These are phyloP conservation scores for Debaryomyces sp. DNA, from an alignment of 1,139 yeast genomes.

Conservation along the genomic window DNA sequence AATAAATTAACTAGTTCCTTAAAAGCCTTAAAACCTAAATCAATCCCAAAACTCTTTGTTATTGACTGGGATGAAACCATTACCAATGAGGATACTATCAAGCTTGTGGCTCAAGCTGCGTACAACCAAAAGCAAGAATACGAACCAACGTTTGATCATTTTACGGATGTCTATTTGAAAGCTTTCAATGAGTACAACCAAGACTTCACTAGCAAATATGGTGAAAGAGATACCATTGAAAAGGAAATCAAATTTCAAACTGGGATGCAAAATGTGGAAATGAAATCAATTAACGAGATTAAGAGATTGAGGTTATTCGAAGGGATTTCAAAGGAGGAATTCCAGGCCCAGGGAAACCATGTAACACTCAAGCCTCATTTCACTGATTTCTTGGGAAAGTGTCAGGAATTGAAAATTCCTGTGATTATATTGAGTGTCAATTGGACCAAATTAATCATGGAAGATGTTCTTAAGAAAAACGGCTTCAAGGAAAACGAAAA, in stretches of 20 bases:
- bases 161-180: conserved; percentile 45
- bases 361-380: conserved; percentile 50
- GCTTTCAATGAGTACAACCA: conserved; percentile 31
- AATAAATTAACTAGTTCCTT: neutral
- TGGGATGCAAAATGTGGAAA: conserved; percentile 50
- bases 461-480: conserved; percentile 33
- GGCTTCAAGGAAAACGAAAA: conserved; percentile 29
- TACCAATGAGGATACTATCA: conserved; percentile 59
- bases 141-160: conserved; percentile 46
- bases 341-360: conserved; percentile 35
- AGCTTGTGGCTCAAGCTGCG: conserved; percentile 53
- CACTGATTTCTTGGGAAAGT: conserved; percentile 32
- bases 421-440: conserved; percentile 61
- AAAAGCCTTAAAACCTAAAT: neutral
- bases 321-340: conserved; percentile 37
- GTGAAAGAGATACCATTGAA: conserved; percentile 19
- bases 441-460: conserved; percentile 61
- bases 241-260: conserved; percentile 49
- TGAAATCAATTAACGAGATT: conserved; percentile 51
- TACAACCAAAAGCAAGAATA: conserved; percentile 39
- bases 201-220: conserved; percentile 21
- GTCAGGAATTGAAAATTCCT: conserved; percentile 31
- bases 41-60: conserved; percentile 25
- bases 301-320: conserved; percentile 43
- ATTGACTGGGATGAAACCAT: conserved; percentile 78